Base-by-base conservation (phyloP, 2,329 filamentous ascomycete species). In the Aureobasidium sp. region DNA sequence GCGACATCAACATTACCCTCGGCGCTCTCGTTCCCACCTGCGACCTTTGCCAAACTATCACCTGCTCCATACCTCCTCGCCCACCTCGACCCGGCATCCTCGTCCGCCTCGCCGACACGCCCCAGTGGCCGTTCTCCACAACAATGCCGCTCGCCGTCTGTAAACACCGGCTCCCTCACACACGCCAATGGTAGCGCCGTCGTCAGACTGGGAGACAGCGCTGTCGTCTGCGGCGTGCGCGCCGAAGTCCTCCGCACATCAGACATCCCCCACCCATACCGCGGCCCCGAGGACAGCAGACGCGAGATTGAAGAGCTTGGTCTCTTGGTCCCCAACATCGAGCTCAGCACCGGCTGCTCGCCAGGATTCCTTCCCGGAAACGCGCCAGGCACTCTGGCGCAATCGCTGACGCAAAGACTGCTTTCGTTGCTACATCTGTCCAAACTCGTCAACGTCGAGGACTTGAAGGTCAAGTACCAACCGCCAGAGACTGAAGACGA, bases 161-260 rank as follows among this genome's bases (percentile, higher is more conserved):
- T 94, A 68, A 94, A 97, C 75, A 85, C 86, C 0, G 89, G 89
- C 29, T 94, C 90, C 25, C 80, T 99, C 55, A 90, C 91, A 0
- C 91, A 99, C 74, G 88, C 91, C 62, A 87, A 96, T 72, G 94
- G 94, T 57, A 95, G 90, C 69, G 88, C 93, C 0, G 87, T 97
- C 0, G 89, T 97, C 55, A 85, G 94, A 39, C 80, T 89, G 57
- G 94, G 94, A 51, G 90, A 95, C 74, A 97, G 93, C 1, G 91
- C 91, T 0, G 90, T 92, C n/a, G 92, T 99, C 41, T 97, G 92
- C 72, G 94, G 93, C 62, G 86, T 99, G 22, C 86, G 93, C 48
- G 92, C 83, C 58, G 94, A 99, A 76, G 87, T 96, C 7, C 79
- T 99, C 29, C 81, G 87, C 52, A 87, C 88, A 2, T 82, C 83